A percentile compares a stretch with the other conserved stretches of the same genome.
phyloP scores from a whole-genome alignment of 768 basidiomycete species.

The Lactarius vividus region DNA sequence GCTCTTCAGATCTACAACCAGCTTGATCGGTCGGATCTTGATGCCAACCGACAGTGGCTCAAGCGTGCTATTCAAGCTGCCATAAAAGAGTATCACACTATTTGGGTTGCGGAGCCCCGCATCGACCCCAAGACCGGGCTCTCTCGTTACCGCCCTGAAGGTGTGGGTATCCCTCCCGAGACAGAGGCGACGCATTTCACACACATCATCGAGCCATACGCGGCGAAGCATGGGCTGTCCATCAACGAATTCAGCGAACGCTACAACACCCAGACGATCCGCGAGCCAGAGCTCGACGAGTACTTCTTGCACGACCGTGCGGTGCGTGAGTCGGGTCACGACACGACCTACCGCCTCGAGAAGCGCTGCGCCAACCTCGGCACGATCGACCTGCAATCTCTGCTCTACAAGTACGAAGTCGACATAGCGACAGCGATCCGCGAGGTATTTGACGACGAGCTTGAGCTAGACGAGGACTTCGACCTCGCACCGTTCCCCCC shows the following conservation, averaged over 20 bases:
- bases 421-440: constrained; percentile 98
- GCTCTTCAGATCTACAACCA: constrained; percentile 97
- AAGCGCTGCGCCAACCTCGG: constrained; percentile 96
- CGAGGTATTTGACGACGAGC: constrained; percentile 89
- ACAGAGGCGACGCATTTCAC: constrained; percentile 99
- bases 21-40: constrained; percentile 79
- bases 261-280: constrained; percentile 82
- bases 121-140: constrained; percentile 94
- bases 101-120: constrained; percentile 94
- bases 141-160: constrained; percentile 91
- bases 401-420: constrained; percentile 97
- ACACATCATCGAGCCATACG: constrained; percentile 94
- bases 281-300: constrained; percentile 89
- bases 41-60: constrained; percentile 84
- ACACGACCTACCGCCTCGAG: constrained; percentile 96
- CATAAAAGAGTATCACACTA: constrained; percentile 97
- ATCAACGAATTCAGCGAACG: constrained; percentile 96
- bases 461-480: constrained; percentile 93
- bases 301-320: constrained; percentile 97
- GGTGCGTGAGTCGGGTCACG: constrained; percentile 95
- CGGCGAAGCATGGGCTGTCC: constrained; percentile 86
- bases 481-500: constrained; percentile 90
- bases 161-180: constrained; percentile 95
- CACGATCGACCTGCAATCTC: constrained; percentile 92
- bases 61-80: constrained; percentile 96